Evolutionary conservation across 139 green algal species (phyloP), one percentile per base, ranked within the genome.

Genomic region (Zygnema cylindricum): DNA sequence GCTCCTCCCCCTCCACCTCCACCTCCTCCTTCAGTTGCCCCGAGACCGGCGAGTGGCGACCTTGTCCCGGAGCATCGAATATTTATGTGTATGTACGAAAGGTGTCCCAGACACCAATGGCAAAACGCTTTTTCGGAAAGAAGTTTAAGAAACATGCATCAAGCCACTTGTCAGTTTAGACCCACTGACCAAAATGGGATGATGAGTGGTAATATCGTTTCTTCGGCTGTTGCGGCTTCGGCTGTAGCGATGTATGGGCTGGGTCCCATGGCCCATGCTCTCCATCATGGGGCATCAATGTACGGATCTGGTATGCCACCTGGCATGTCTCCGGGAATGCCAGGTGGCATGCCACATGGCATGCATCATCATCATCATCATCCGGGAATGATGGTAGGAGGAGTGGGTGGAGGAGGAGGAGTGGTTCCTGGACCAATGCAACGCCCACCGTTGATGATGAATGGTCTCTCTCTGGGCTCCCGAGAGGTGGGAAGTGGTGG

Each of bases 21-120:
- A 35, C 22, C 73, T 21, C 21, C 73, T 22, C 22, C 21, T 21
- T 33, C 73, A 35, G 21, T 21, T 35, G n/a, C 77, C 7, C 22
- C 77, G 3, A 43, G 36, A 79, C 36, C 71, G 71, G 38, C 71
- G 71, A 79, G 11, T 11, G 71, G 40, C 30, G 69, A 83, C 39
- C 16, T 77, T 30, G 76, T 88, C 30, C 84, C 84, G 2, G 84
- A 90, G 63, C 85, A 90, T 36, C 77, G 77, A 1, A 81, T 91
- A 22, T 91, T 90, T 33, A 84, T 89, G 82, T 91, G 86, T 75
- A 81, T 69, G 33, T 89, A 90, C 35, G 43, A 85, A 11, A 11
- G 63, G 43, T 91, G 86, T 78, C 86, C 86, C 25, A 40, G 54
- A 7, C 86, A 91, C 86, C 35, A 89, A 40, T 89, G 81, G 86